Evolutionary conservation across 2,329 filamentous ascomycete genomes (phyloP), one percentile per base, ranked within the genome.

Genomic region (Alternaria conjuncta): DNA sequence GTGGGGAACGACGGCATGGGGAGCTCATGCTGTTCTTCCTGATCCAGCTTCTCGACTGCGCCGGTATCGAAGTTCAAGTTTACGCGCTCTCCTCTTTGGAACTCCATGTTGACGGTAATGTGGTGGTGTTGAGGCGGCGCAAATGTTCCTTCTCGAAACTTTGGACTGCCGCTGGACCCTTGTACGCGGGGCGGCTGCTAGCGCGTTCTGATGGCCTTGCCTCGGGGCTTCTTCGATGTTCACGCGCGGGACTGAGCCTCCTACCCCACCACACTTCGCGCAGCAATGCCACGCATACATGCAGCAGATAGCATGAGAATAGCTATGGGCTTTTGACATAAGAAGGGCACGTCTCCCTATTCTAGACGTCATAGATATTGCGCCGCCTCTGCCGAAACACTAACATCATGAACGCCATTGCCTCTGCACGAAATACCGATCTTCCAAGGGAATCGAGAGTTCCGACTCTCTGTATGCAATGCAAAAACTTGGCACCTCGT

Each of bases 61-160:
- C 85, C 84, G 32, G 86, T 85, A 32, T 87, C 87, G 26, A 91
- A 81, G 71, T 90, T 84, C 18, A 91, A 75, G 26, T 86, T 81
- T 67, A 91, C 89, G 55, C 87, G 84, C 70, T 91, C 85, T 46
- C 89, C 89, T 62, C 83, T 82, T 80, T 83, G 84, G 45, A 77
- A 87, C 82, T 77, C 66, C 78, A 80, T 81, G 62, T 50, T 69
- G 59, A 15, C 23, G 45, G 46, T 43, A 36, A 28, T 58, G 47
- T 59, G 57, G 57, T 60, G 53, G 36, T 46, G 60, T 60, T 28
- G 26, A 32, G 28, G 30, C 10, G 28, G 30, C 23, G 57, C 43
- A 18, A 36, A 63, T 21, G 61, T 36, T 45, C 21, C 28, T 12
- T 41, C 25, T 43, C 36, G 32, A 55, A 51, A 43, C 26, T 55